Evolutionary conservation across 2,329 filamentous ascomycete genomes (phyloP).

Genomic region (Elsinoe ampelina): DNA sequence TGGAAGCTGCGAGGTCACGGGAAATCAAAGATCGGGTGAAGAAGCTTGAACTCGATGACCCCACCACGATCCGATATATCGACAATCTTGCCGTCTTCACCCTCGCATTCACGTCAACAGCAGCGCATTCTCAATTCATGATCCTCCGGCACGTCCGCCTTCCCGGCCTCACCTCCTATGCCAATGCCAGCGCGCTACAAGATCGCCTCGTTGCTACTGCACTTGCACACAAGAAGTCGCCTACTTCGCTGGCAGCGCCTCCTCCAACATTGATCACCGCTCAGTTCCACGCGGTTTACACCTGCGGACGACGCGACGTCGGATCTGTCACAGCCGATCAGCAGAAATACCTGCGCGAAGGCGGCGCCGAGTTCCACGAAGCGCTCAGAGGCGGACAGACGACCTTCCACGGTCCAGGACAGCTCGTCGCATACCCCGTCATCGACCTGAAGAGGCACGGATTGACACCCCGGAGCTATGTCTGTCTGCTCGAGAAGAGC

Average conservation of each 20-base stretch:
- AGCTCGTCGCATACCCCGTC: constrained; percentile 86
- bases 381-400: constrained; percentile 81
- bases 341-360: constrained; percentile 30
- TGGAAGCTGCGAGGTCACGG: not conserved
- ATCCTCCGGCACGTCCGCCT: constrained; percentile 54
- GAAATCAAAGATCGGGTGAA: not conserved
- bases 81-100: not conserved
- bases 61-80: not conserved
- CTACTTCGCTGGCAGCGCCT: constrained; percentile 38
- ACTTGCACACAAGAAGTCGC: constrained; percentile 50
- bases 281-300: constrained; percentile 74
- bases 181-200: constrained; percentile 48
- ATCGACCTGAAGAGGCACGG: constrained; percentile 65
- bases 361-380: constrained; percentile 53
- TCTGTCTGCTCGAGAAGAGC: constrained; percentile 65
- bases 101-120: not conserved
- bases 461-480: constrained; percentile 65
- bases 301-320: constrained; percentile 73
- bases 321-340: constrained; percentile 40
- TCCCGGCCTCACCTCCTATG: constrained; percentile 45
- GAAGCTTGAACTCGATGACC: not conserved
- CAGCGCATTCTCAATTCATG: constrained; percentile 28
- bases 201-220: constrained; percentile 46
- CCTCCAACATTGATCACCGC: constrained; percentile 71
- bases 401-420: constrained; percentile 91